phyloP scores from a whole-genome alignment of 2,329 filamentous ascomycete genomes.

The Dendryphion nanum region DNA sequence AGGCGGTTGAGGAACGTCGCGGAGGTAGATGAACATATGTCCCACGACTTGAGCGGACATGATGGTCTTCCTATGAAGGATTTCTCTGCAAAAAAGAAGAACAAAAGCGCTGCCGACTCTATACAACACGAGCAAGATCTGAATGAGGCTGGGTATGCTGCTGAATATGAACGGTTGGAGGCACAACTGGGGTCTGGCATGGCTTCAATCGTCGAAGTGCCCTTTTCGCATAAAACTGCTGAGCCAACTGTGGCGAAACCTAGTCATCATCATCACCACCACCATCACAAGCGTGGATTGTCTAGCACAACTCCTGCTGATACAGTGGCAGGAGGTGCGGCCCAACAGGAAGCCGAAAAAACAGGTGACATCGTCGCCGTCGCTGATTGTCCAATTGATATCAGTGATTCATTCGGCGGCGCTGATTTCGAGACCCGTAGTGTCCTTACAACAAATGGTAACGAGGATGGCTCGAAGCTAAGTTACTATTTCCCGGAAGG shows the following conservation, averaged over 20 bases:
- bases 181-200: conserved; percentile 38
- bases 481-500: conserved; percentile 41
- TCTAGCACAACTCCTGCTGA: conserved; percentile 16
- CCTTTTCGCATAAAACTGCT: conserved; percentile 24
- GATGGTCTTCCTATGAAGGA: conserved; percentile 28
- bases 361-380: conserved; percentile 46
- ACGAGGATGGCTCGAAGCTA: conserved; percentile 22
- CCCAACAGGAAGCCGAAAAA: conserved; percentile 44
- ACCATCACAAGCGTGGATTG: conserved; percentile 19
- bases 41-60: conserved; percentile 27
- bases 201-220: conserved; percentile 33
- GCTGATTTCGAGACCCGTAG: conserved; percentile 32
- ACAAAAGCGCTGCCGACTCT: conserved; percentile 12
- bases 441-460: conserved; percentile 17
- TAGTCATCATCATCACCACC: too few species aligned
- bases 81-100: conserved; percentile 14
- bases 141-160: conserved; percentile 31
- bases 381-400: conserved; percentile 40
- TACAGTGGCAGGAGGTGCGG: conserved; percentile 27
- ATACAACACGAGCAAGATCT: conserved; percentile 20
- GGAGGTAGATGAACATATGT: conserved; percentile 29
- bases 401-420: conserved; percentile 42
- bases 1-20: conserved; percentile 20
- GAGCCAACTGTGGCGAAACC: conserved; percentile 10
- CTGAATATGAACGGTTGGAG: conserved; percentile 36